Base-by-base conservation (phyloP, 2,329 filamentous ascomycete genomes). In the Epicoccum nigrum region DNA sequence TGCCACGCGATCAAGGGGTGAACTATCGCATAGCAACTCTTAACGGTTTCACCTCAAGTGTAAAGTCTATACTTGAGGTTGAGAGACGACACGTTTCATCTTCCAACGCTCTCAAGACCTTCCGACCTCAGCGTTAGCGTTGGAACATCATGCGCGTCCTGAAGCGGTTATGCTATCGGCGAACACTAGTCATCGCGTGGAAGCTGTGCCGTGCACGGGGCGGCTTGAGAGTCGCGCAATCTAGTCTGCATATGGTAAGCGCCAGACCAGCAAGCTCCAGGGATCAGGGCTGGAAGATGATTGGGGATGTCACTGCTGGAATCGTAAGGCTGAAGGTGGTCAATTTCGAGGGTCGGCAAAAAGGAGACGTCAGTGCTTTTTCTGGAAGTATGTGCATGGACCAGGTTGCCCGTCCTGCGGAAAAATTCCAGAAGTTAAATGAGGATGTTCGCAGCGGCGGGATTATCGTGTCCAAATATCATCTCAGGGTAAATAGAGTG, bases 171-270 rank as follows among this genome's bases (percentile, higher is more conserved):
- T 19, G 33, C 35, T 45, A 33, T 44, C 46, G 33, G 56, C 45
- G 21, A 23, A n/a, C 33, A 48, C 56, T 59, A 56, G 11, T 3
- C 19, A 32, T 55, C 55, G 61, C 57, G 55, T 60, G 58, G 62
- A 63, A 64, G 58, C 56, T 59, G 54, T 60, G 60, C 62, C 62
- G 61, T 47, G 59, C 49, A 37, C 43, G n/a, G n/a, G n/a, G 43
- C 49, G 43, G 49, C 49, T 45, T 35, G 48, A 43, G 27, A 38
- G 45, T 50, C 46, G 43, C 31, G 32, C 27, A 13, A 23, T 30
- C 34, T 54, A 60, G 52, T 45, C 30, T 44, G 13, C 13, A 32
- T 45, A 16, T 28, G 41, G 51, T 48, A 51, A 58, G 48, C 43
- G 53, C 37, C 19, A 39, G 54, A 16, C 28, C 28, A 39, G 43